phyloP scores from a whole-genome alignment of 2,329 filamentous ascomycete genomes.

The Fusarium camptoceras region DNA sequence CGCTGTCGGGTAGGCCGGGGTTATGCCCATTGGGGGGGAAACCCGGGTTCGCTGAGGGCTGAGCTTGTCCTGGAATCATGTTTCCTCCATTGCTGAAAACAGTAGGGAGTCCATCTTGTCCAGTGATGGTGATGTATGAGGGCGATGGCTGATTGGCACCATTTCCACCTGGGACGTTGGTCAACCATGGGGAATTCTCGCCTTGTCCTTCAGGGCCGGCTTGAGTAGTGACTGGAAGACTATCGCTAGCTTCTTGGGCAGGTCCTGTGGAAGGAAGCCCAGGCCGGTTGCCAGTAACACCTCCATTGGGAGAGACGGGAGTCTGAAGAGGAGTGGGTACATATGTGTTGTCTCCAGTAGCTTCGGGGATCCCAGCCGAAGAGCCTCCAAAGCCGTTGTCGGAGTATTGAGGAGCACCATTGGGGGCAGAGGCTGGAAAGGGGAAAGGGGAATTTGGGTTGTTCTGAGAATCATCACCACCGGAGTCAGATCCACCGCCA shows the following conservation, averaged over 20 bases:
- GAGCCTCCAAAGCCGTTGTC: conserved; percentile 25
- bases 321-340: conserved; percentile 30
- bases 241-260: conserved; percentile 35
- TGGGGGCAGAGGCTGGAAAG: conserved; percentile 27
- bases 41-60: conserved; percentile 22
- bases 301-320: conserved; percentile 21
- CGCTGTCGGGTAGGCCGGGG: conserved; percentile 30
- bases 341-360: conserved; percentile 26
- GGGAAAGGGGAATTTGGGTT: conserved; percentile 11
- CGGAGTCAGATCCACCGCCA: conserved; percentile 9
- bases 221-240: conserved; percentile 36
- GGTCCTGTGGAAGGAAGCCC: conserved; percentile 21
- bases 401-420: conserved; percentile 42
- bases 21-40: conserved; percentile 17
- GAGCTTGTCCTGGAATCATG: conserved; percentile 17
- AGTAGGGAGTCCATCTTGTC: conserved; percentile 46
- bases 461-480: conserved; percentile 21
- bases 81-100: conserved; percentile 35
- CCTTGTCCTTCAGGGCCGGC: conserved; percentile 26
- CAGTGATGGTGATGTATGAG: conserved; percentile 41
- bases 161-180: conserved; percentile 21
- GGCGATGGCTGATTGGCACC: conserved; percentile 19
- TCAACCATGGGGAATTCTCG: conserved; percentile 27
- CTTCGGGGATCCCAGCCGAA: conserved; percentile 30
- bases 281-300: conserved; percentile 19